Evolutionary conservation across 352 stramenopile genomes (phyloP).

Genomic region (Globisporangium iwayamae): DNA sequence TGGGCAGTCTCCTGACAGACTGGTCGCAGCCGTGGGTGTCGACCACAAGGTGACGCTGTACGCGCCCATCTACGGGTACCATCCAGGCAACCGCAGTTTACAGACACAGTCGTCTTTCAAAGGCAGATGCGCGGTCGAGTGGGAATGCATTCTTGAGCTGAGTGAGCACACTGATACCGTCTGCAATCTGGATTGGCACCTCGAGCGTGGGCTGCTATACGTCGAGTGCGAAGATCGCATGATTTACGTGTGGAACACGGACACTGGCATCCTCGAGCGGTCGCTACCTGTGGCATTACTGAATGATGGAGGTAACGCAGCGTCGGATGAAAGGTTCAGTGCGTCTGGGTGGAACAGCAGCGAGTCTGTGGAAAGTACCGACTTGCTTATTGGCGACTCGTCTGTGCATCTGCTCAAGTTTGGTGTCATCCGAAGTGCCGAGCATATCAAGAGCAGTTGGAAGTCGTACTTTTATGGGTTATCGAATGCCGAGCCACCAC

Average conservation of each 20-base stretch:
- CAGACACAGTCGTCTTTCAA: constrained; percentile 1
- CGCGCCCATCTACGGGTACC: constrained; percentile 46
- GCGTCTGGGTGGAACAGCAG: constrained; percentile 22
- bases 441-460: constrained; percentile 71
- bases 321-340: constrained; percentile 6
- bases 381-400: constrained; percentile 49
- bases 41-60: constrained; percentile 64
- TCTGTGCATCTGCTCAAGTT: constrained; percentile 64
- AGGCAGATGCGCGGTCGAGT: constrained; percentile 32
- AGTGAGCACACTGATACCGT: constrained; percentile 61
- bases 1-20: constrained; percentile 39
- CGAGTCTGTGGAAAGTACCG: constrained; percentile 41
- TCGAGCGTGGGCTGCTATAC: constrained; percentile 51
- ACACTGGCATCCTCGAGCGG: constrained; percentile 76
- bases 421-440: constrained; percentile 55
- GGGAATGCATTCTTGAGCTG: constrained; percentile 60
- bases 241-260: constrained; percentile 76
- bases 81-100: constrained; percentile 23
- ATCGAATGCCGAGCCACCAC: constrained; percentile 9
- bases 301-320: constrained; percentile 38
- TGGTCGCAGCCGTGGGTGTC: constrained; percentile 56
- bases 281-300: constrained; percentile 51
- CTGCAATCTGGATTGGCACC: constrained; percentile 49
- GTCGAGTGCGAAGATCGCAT: constrained; percentile 74
- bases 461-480: constrained; percentile 52